Percentiles rank a stretch among this genome's conserved stretches.
Evolutionary conservation across 768 basidiomycete genomes (phyloP).

Genomic region (Boletus bicolor): DNA sequence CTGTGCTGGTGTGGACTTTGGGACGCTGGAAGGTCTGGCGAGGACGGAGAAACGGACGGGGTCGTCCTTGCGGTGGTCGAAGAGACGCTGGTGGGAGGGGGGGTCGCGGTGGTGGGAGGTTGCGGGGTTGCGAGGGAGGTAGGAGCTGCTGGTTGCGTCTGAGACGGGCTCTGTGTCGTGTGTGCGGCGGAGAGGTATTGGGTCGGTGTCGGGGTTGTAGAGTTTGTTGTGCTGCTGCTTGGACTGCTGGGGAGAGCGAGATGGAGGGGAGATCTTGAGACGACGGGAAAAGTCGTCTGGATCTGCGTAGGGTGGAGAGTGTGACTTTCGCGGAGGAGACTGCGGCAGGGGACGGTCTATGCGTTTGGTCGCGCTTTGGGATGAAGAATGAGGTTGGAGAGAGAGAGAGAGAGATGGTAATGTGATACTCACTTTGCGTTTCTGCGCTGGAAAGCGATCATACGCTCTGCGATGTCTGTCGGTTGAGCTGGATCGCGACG

Average conservation of each 20-base stretch:
- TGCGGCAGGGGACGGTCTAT: conserved; percentile 41
- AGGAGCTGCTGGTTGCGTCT: conserved; percentile 53
- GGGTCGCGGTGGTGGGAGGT: conserved; percentile 36
- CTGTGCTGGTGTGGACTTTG: conserved; percentile 49
- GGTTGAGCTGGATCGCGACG: conserved; percentile 41
- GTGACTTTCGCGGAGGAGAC: conserved; percentile 35
- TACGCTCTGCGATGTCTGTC: conserved; percentile 56
- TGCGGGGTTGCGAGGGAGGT: conserved; percentile 32
- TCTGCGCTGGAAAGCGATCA: conserved; percentile 65
- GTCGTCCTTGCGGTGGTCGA: conserved; percentile 89
- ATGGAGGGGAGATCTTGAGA: conserved; percentile 61
- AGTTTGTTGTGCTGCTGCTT: conserved; percentile 46
- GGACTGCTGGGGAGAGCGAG: conserved; percentile 36
- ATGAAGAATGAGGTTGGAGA: background rate
- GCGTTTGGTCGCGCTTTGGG: conserved; percentile 42
- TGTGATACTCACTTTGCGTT: conserved; percentile 49
- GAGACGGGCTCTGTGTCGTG: conserved; percentile 66
- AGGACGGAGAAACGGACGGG: conserved; percentile 79
- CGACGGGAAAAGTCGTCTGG: conserved; percentile 70
- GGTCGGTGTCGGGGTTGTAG: conserved; percentile 71
- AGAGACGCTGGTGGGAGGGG: conserved; percentile 54
- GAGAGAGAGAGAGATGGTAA: background rate
- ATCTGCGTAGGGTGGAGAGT: conserved; percentile 40
- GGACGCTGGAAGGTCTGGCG: conserved; percentile 42
- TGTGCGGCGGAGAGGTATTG: conserved; percentile 56